Evolutionary conservation across 73 alveolate genomes (phyloP).

Genomic region (Paramecium pentaurelia): DNA sequence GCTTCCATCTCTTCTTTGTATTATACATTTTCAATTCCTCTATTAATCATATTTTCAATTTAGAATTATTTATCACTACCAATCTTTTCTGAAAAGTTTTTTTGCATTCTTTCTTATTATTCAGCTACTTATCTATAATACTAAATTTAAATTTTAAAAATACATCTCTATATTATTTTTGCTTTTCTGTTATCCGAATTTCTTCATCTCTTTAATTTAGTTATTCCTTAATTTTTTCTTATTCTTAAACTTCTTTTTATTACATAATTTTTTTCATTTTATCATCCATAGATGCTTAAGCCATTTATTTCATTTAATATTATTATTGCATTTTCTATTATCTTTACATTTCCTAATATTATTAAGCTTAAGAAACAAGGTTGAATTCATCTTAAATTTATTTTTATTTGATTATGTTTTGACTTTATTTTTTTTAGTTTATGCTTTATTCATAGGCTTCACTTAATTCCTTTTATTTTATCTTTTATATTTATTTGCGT

Average conservation of each 20-base stretch:
- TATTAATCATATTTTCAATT: slow-evolving; percentile 16
- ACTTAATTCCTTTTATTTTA: not conserved
- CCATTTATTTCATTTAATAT: not conserved
- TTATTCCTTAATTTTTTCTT: slow-evolving; percentile 8
- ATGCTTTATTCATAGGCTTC: slow-evolving; percentile 17
- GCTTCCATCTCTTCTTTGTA: not conserved
- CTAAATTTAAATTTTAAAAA: not conserved
- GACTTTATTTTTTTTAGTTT: not conserved
- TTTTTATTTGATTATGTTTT: not conserved
- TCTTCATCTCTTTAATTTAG: not conserved
- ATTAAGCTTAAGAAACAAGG: not conserved
- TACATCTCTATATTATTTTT: slow-evolving; percentile 8
- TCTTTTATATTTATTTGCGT: not conserved
- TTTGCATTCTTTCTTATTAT: not conserved
- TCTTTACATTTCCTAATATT: slow-evolving; percentile 19
- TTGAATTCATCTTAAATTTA: slow-evolving; percentile 2
- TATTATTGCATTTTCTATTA: not conserved
- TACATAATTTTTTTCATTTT: not conserved
- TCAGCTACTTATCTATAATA: not conserved
- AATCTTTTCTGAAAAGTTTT: not conserved
- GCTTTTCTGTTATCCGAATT: not conserved
- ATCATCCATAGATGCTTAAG: not conserved
- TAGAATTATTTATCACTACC: not conserved
- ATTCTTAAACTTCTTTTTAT: not conserved
- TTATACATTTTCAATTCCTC: slow-evolving; percentile 27